A percentile compares a stretch with the other conserved stretches of the same genome.
Evolutionary conservation across 352 stramenopile species (phyloP).

Genomic region (Peronospora destructor): DNA sequence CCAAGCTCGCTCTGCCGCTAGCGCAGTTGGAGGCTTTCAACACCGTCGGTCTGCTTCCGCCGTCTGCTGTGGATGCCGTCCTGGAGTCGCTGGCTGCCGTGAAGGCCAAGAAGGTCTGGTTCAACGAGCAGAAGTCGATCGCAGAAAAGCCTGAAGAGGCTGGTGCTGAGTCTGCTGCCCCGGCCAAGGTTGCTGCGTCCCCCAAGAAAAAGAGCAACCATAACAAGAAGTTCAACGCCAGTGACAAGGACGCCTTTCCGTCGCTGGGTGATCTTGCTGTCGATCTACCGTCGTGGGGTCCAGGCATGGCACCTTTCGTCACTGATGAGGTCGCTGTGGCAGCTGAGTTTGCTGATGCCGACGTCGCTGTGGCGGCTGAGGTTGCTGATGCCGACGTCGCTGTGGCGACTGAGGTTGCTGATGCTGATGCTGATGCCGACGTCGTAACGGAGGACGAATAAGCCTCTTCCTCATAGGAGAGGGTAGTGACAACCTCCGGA

Average conservation of each 20-base stretch:
- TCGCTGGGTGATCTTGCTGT: conserved; percentile 52
- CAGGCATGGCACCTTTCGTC: conserved; percentile 42
- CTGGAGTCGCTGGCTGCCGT: conserved; percentile 87
- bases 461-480: conserved; percentile 12
- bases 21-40: conserved; percentile 88
- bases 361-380: conserved; percentile 28
- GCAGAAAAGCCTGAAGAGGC: conserved; percentile 29
- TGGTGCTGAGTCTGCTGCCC: conserved; percentile 14
- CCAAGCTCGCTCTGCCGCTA: conserved; percentile 72
- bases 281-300: conserved; percentile 47
- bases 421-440: conserved; percentile 25
- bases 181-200: conserved; percentile 30
- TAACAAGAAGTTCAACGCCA: conserved; percentile 81
- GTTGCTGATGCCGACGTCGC: conserved; percentile 25
- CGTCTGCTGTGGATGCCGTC: conserved; percentile 78
- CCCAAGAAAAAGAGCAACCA: conserved; percentile 67
- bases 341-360: conserved; percentile 27
- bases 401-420: conserved; percentile 32
- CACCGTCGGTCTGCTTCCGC: conserved; percentile 86
- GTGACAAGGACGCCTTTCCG: conserved; percentile 74
- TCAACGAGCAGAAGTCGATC: conserved; percentile 57
- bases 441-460: conserved; percentile 41
- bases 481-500: conserved; percentile 12
- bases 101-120: conserved; percentile 93
- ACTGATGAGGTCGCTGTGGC: conserved; percentile 31